Evolutionary conservation across 257 asterid genomes (phyloP).

Genomic region (Forsythia viridissima): DNA sequence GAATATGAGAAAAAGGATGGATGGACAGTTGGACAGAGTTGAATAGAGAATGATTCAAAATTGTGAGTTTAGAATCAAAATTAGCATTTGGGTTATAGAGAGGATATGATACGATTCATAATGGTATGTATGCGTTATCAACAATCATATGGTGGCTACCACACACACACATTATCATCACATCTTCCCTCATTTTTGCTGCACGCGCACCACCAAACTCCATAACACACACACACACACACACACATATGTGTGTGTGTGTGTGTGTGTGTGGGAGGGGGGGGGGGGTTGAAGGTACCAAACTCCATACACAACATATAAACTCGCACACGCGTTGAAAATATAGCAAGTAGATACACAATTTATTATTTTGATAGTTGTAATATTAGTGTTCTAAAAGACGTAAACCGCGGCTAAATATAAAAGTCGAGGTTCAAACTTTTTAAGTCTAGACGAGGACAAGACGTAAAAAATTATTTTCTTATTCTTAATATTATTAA

Average conservation of each 20-base stretch:
- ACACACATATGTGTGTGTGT: too few species aligned
- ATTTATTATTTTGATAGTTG: background rate
- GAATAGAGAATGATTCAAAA: constrained; percentile 47
- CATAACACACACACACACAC: background rate
- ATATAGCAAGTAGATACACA: background rate
- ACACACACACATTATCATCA: constrained; percentile 66
- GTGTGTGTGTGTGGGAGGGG: too few species aligned
- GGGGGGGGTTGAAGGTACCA: background rate
- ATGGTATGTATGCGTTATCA: constrained; percentile 53
- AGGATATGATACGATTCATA: constrained; percentile 33
- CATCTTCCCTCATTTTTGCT: constrained; percentile 40
- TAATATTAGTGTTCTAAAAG: too few species aligned
- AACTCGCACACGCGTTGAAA: background rate
- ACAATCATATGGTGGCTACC: constrained; percentile 71
- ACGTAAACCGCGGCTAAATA: accelerated
- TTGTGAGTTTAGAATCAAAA: constrained; percentile 45
- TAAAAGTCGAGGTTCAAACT: too few species aligned
- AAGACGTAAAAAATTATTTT: too few species aligned
- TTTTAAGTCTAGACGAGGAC: too few species aligned
- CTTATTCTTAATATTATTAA: too few species aligned
- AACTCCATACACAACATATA: background rate
- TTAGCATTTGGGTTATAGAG: constrained; percentile 14
- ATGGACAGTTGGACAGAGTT: constrained; percentile 9
- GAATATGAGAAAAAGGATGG: background rate
- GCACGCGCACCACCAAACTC: constrained; percentile 92